Percentiles rank a stretch among this genome's conserved stretches.
Evolutionary conservation across 176 grass and related monocot genomes (phyloP).

Genomic region (Cymbopogon citratus): DNA sequence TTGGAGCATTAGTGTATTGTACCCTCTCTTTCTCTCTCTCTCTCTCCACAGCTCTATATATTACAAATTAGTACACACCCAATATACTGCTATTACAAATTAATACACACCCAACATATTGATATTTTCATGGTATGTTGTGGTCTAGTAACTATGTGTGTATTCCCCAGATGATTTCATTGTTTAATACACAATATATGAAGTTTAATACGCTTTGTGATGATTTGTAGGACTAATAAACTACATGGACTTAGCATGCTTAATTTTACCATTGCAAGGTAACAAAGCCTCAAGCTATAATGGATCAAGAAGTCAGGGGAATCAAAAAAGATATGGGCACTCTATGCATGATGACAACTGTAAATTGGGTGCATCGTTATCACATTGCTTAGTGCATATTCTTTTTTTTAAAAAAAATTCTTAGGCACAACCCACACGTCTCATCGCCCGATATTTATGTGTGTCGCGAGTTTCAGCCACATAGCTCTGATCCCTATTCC

Average conservation of each 20-base stretch:
- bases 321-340: conserved; percentile 22
- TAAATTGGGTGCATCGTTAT: conserved; percentile 30
- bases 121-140: not conserved
- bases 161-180: not conserved
- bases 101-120: not conserved
- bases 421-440: conserved; percentile 28
- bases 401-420: conserved; percentile 13
- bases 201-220: not conserved
- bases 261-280: not conserved
- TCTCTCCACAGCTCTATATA: not conserved
- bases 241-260: not conserved
- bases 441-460: conserved; percentile 45
- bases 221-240: not conserved
- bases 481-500: conserved; percentile 30
- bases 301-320: conserved; percentile 6
- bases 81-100: not conserved
- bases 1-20: not conserved
- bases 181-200: not conserved
- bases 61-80: not conserved
- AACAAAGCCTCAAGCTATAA: not conserved
- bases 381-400: conserved; percentile 37
- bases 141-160: not conserved
- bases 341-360: not conserved
- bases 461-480: conserved; percentile 36
- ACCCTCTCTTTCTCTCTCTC: too few relatives aligned